A percentile compares a stretch with the other conserved stretches of the same genome.
phyloP scores from a whole-genome alignment of 345 rosid species.

The Laguncularia racemosa region DNA sequence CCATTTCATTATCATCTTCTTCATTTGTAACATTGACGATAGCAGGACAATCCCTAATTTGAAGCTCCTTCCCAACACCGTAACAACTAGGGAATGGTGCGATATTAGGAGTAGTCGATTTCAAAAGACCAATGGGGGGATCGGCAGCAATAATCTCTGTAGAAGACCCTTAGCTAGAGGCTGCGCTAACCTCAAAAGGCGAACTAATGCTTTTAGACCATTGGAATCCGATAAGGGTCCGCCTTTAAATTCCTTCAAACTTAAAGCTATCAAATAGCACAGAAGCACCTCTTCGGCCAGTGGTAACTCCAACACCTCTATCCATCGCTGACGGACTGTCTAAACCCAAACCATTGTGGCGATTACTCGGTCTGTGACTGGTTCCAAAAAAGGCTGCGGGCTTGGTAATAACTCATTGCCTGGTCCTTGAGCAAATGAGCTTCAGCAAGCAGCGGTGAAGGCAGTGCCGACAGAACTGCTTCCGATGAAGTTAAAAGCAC shows the following conservation, averaged over 20 bases:
- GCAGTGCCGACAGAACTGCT: conserved; percentile 86
- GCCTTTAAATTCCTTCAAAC: conserved; percentile 75
- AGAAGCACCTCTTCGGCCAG: conserved; percentile 64
- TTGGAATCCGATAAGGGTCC: conserved; percentile 68
- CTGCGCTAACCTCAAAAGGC: conserved; percentile 81
- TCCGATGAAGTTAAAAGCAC: conserved; percentile 95
- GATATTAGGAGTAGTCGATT: no score
- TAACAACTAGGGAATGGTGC: no score
- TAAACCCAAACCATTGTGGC: conserved; percentile 88
- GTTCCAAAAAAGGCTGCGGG: conserved; percentile 82
- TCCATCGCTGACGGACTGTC: conserved; percentile 84
- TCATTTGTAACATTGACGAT: no score
- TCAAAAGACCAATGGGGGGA: no score
- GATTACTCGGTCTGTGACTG: conserved; percentile 62
- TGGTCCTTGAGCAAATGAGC: conserved; percentile 94
- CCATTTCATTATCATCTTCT: no score
- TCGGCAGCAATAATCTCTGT: conserved; percentile 75
- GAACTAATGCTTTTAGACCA: conserved; percentile 72
- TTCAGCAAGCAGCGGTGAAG: conserved; percentile 89
- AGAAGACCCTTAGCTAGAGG: conserved; percentile 96
- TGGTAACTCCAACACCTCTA: no score
- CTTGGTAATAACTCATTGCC: conserved; percentile 97
- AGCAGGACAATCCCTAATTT: no score
- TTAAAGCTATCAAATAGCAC: conserved; percentile 56
- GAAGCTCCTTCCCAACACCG: no score